phyloP scores from a whole-genome alignment of 768 basidiomycete genomes.

The Suillus clintonianus region DNA sequence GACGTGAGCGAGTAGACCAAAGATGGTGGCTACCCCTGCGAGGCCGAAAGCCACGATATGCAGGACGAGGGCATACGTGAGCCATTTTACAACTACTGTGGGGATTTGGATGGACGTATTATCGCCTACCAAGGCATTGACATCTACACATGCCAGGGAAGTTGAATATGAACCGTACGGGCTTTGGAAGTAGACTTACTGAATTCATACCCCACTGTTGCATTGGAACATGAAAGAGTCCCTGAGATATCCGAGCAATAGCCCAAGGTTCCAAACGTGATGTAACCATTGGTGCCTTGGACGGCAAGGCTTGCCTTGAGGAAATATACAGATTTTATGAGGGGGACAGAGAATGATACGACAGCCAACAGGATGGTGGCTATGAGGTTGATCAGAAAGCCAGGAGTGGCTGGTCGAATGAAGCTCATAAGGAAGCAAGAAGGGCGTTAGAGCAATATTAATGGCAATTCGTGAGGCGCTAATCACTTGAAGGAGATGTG shows the following conservation, averaged over 20 bases:
- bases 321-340: conserved; percentile 87
- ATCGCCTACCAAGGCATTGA: conserved; percentile 79
- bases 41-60: conserved; percentile 86
- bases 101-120: conserved; percentile 70
- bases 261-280: conserved; percentile 88
- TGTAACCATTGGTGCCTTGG: conserved; percentile 51
- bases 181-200: conserved; percentile 50
- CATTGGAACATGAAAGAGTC: conserved; percentile 71
- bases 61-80: conserved; percentile 90
- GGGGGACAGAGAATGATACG: conserved; percentile 89
- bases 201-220: conserved; percentile 85
- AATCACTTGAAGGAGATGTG: neutral
- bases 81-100: conserved; percentile 85
- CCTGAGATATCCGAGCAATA: conserved; percentile 70
- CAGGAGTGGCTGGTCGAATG: conserved; percentile 87
- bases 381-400: conserved; percentile 79
- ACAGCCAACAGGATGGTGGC: conserved; percentile 80
- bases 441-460: conserved; percentile 1
- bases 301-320: conserved; percentile 68
- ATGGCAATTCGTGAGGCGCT: neutral
- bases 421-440: conserved; percentile 47
- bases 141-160: conserved; percentile 49
- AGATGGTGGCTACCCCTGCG: conserved; percentile 69
- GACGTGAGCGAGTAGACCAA: conserved; percentile 87
- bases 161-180: neutral